Conservation (phyloP, 805 yeast species). For the Metschnikowia similis region DNA sequence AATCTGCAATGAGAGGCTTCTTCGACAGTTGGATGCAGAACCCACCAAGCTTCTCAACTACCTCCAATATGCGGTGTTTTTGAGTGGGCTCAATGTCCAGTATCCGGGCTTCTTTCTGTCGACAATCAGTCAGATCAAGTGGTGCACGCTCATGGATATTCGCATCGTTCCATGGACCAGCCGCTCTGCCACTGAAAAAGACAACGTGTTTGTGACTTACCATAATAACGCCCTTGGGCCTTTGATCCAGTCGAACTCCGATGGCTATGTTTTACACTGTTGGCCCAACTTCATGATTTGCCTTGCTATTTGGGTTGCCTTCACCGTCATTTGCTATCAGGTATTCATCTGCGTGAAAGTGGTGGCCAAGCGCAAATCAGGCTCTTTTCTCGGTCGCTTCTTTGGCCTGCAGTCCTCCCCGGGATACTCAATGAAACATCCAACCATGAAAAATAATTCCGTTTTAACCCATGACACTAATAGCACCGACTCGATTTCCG, state of each 20-base stretch:
- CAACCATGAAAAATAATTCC: not conserved
- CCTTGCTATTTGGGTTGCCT: slow-evolving; percentile 23
- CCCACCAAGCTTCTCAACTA: slow-evolving; percentile 46
- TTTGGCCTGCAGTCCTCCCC: slow-evolving; percentile 1
- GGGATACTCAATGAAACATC: not conserved
- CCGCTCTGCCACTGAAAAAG: slow-evolving; percentile 13
- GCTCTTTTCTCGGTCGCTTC: slow-evolving; percentile 3
- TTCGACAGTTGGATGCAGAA: slow-evolving; percentile 54
- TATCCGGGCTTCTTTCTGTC: slow-evolving; percentile 67
- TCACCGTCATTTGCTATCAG: slow-evolving; percentile 22
- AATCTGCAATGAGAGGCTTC: slow-evolving; percentile 53
- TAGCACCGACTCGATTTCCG: not conserved
- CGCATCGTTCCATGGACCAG: not conserved
- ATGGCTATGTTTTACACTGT: slow-evolving; percentile 20
- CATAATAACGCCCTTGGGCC: slow-evolving; percentile 39
- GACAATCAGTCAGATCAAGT: slow-evolving; percentile 43
- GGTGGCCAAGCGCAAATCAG: slow-evolving; percentile 1
- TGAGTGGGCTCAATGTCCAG: slow-evolving; percentile 48
- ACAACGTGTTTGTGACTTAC: slow-evolving; percentile 41
- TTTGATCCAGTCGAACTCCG: slow-evolving; percentile 28
- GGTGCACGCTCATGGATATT: slow-evolving; percentile 52
- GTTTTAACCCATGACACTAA: not conserved
- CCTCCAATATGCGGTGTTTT: slow-evolving; percentile 56
- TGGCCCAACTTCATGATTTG: slow-evolving; percentile 45
- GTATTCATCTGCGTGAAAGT: slow-evolving; percentile 18